Evolutionary conservation across 768 basidiomycete species (phyloP), one percentile per base, ranked within the genome.

Genomic region (Suillus occidentalis): DNA sequence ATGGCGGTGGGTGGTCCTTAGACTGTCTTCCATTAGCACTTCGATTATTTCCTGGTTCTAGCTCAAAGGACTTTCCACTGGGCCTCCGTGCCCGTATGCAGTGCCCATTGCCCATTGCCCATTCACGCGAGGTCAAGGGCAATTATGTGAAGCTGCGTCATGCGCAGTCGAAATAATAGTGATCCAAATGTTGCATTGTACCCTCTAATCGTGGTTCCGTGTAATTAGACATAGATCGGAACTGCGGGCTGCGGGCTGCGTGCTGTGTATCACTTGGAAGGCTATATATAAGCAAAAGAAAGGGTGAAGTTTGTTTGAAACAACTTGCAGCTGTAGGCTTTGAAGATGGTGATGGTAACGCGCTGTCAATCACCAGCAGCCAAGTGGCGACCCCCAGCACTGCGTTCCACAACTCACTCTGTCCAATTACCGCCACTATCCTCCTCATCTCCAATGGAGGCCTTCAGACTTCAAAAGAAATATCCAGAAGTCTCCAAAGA

Each of bases 401-500:
- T 18, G 12, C 58, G 58, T 42, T 42, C 40, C 58, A 60, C 71
- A 55, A 45, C 49, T 36, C 40, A 64, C 28, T 70, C 69, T 61
- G 64, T 66, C 49, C 58, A 63, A 37, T 25, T 36, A 62, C 63
- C 58, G 12, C 31, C 66, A 6, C 64, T 45, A 14, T 55, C 63
- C 62, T 60, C 28, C 8, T 45, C 65, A 34, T 67, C 74, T 57
- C 50, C 70, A 59, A 93, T 94, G 92, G 89, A 94, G 76, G 89
- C 91, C 57, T 80, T 97, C 67, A 89, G 89, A 77, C 83, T 97
- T 16, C 91, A 94, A 74, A 94, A 90, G 82, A 97, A 96, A 78
- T 95, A 90, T 73, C 94, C 96, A 18, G 90, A 96, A 71, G 89
- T 97, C 69, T 83, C 92, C 49, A 87, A 89, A 73, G 95, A 97